Evolutionary conservation across 306 rosid genomes (phyloP).

Genomic region (Sphenostylis stenocarpa): DNA sequence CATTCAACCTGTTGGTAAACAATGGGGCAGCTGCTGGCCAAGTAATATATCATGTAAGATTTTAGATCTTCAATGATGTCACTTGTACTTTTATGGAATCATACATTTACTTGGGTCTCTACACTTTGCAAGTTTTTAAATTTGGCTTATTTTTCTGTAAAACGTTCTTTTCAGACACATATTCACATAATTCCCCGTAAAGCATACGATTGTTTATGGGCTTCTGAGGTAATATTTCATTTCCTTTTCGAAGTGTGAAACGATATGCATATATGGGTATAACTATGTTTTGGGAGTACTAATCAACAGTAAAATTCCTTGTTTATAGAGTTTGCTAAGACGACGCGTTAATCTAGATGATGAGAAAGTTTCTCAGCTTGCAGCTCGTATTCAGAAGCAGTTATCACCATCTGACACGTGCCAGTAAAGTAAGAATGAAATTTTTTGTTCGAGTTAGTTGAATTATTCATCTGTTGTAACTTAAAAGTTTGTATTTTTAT

Average conservation of each 20-base stretch:
- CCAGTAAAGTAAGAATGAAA: constrained; percentile 43
- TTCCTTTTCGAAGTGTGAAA: neutral
- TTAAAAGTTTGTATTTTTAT: constrained; percentile 27
- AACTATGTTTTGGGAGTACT: too few relatives aligned
- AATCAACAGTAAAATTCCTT: neutral
- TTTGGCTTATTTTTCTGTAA: constrained; percentile 30
- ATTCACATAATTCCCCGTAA: constrained; percentile 93
- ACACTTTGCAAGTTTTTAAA: constrained; percentile 11
- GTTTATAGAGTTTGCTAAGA: constrained; percentile 68
- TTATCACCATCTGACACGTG: constrained; percentile 37
- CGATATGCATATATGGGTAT: neutral
- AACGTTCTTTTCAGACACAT: constrained; percentile 73
- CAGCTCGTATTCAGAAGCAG: constrained; percentile 63
- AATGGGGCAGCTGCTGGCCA: constrained; percentile 92
- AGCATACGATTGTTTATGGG: constrained; percentile 79
- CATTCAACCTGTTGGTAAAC: constrained; percentile 90
- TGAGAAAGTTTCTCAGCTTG: constrained; percentile 69
- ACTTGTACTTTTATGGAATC: neutral
- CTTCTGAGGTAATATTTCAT: constrained; percentile 71
- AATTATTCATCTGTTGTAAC: constrained; percentile 35
- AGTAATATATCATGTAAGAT: constrained; percentile 93
- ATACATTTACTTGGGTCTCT: neutral
- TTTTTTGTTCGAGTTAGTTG: constrained; percentile 50
- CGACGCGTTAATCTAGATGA: constrained; percentile 64
- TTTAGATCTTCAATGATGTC: constrained; percentile 2